Evolutionary conservation across 2,329 filamentous ascomycete species (phyloP).

Genomic region (Blastomyces parvus): DNA sequence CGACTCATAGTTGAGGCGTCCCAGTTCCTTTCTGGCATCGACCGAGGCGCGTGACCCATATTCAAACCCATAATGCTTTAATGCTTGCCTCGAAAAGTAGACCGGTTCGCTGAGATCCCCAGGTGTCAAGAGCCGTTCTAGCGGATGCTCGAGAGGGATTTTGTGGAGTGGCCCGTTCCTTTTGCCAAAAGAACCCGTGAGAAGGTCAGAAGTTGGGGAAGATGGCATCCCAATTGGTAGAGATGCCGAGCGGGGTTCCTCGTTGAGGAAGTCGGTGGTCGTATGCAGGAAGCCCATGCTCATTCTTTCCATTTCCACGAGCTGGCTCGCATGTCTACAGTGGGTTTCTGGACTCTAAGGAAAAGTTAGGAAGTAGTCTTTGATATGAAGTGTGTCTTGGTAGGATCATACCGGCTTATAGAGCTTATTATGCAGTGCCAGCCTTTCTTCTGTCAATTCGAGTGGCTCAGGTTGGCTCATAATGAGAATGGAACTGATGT

Average conservation of each 20-base stretch:
- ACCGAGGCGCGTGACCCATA: background rate
- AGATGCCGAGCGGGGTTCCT: background rate
- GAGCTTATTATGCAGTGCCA: background rate
- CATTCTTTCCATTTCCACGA: background rate
- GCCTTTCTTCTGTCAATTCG: background rate
- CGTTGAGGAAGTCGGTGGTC: background rate
- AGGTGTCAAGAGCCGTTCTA: slow-evolving; percentile 1
- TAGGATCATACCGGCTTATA: background rate
- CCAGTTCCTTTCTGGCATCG: background rate
- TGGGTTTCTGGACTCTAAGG: background rate
- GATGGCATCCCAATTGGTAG: background rate
- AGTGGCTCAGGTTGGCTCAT: background rate
- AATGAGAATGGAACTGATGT: background rate
- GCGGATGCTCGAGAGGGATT: background rate
- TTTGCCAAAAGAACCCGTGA: background rate
- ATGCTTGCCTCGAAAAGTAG: background rate
- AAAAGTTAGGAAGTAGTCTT: background rate
- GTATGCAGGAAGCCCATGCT: background rate
- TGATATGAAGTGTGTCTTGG: background rate
- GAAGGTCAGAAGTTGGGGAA: too few relatives aligned
- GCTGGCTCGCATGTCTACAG: background rate
- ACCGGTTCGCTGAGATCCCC: background rate
- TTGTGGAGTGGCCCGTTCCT: background rate
- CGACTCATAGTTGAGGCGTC: background rate
- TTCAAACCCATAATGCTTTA: background rate